phyloP scores from a whole-genome alignment of 2,329 filamentous ascomycete genomes.

The Colletotrichum sp. region DNA sequence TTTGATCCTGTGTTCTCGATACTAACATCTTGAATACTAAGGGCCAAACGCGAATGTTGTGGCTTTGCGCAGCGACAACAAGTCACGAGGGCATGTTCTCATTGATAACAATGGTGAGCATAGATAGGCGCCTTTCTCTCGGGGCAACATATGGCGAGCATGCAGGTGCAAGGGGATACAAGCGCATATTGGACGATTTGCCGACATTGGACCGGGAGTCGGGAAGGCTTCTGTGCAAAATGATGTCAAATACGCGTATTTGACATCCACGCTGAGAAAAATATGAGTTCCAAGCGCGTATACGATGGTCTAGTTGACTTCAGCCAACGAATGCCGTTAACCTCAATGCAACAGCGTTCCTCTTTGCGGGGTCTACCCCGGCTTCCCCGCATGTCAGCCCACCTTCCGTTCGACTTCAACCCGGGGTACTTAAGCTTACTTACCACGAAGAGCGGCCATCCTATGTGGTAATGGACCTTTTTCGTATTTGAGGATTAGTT shows the following conservation, averaged over 20 bases:
- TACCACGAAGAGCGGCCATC: neutral
- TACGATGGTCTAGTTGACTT: neutral
- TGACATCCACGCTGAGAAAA: too few species aligned
- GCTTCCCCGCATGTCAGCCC: neutral
- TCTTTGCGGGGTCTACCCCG: neutral
- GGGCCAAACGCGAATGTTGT: accelerated
- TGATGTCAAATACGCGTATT: neutral
- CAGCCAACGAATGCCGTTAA: neutral
- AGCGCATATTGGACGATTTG: neutral
- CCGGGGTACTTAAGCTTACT: neutral
- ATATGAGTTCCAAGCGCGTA: neutral
- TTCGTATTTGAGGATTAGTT: neutral
- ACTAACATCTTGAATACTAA: accelerated
- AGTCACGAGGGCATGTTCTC: accelerated
- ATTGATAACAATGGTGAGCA: too few species aligned
- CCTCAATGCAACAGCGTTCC: neutral
- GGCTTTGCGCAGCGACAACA: neutral
- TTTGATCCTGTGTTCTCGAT: neutral
- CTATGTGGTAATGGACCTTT: accelerated
- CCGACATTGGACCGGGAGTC: neutral
- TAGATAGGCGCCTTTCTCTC: too few species aligned
- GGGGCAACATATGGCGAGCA: neutral
- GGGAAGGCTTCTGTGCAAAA: accelerated
- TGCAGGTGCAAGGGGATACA: neutral
- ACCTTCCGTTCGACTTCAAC: neutral